Evolutionary conservation across 106 monocot species (phyloP).

Genomic region (Platanthera guangdongensis): DNA sequence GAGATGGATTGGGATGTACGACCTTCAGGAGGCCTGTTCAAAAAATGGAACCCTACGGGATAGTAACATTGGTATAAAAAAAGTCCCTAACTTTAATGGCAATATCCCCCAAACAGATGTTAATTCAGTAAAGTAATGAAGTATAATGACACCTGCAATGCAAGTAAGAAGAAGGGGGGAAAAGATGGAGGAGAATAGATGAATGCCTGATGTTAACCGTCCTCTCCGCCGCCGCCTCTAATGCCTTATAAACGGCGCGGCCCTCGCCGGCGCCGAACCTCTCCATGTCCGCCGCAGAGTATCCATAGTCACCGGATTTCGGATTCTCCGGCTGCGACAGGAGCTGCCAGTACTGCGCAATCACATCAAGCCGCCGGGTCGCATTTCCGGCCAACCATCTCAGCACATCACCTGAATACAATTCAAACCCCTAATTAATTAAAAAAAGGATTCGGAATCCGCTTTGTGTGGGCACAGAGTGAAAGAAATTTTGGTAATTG

Average conservation of each 20-base stretch:
- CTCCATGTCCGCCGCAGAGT: conserved; percentile 57
- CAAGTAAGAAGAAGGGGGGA: too few species aligned
- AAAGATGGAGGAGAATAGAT: neutral
- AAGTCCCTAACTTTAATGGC: neutral
- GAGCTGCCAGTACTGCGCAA: conserved; percentile 93
- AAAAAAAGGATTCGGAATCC: neutral
- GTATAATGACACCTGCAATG: neutral
- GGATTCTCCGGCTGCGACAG: conserved; percentile 52
- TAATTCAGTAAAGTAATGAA: neutral
- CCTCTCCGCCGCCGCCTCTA: conserved; percentile 65
- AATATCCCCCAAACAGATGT: neutral
- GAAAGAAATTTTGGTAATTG: neutral
- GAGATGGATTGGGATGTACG: too few species aligned
- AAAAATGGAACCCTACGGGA: too few species aligned
- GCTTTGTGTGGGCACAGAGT: neutral
- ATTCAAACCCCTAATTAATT: neutral
- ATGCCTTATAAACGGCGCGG: conserved; percentile 38
- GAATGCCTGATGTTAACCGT: conserved; percentile 56
- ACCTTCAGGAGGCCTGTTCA: too few species aligned
- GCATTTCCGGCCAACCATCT: conserved; percentile 85
- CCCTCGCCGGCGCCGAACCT: conserved; percentile 58
- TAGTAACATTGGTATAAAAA: neutral
- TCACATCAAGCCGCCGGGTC: conserved; percentile 55
- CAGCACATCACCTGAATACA: conserved; percentile 52
- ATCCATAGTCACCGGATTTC: conserved; percentile 75